Base-by-base conservation (phyloP, 257 asterid genomes). In the Nemophila menziesii region DNA sequence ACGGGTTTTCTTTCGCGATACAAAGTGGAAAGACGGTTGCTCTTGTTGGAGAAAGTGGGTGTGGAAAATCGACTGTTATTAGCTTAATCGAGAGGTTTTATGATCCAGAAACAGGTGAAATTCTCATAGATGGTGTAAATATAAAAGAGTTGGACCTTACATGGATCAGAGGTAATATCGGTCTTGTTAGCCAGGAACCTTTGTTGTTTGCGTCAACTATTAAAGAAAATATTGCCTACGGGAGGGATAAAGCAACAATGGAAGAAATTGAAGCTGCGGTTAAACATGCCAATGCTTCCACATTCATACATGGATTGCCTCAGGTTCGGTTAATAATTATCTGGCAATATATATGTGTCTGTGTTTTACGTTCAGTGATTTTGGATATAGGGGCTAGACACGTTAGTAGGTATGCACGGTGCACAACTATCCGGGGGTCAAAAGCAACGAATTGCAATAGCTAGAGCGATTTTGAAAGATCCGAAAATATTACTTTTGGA, bases 141-240 rank as follows among this genome's bases (percentile, higher is more conserved):
- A 51, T 80, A 37, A 71, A 67, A 61, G 58, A 23, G 15, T 44
- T 73, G 38, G 67, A 43, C 20, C 82, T 80, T 7, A 54, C 37
- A 66, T 80, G 81, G 84, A 46, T 80, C 8, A 66, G 93, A 48
- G 72, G 64, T 50, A 67, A 77, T 23, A 74, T 74, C 46, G 89
- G 93, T 23, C 79, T 80, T 46, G 93, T 80, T 13, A 72, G 93
- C 57, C 93, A 80, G 29, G 93, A 80, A 22, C 93, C 93, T 5
- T 58, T 71, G 41, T 39, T 80, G 73, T 80, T 80, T 56, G 72
- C 79, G 6, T 65, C 82, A 3, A 64, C 56, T 18, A 66, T 80
- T 13, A 80, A 51, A 62, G 93, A 80, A 51, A 80, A 80, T 27
- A 74, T 80, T 39, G 33, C 64, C 14, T 80, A 77, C 26, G 93